A percentile compares a stretch with the other conserved stretches of the same genome.
These are phyloP conservation scores for Stagonosporopsis rhizophila DNA, from an alignment of 2,329 filamentous ascomycete species.

Conservation along the genomic window DNA sequence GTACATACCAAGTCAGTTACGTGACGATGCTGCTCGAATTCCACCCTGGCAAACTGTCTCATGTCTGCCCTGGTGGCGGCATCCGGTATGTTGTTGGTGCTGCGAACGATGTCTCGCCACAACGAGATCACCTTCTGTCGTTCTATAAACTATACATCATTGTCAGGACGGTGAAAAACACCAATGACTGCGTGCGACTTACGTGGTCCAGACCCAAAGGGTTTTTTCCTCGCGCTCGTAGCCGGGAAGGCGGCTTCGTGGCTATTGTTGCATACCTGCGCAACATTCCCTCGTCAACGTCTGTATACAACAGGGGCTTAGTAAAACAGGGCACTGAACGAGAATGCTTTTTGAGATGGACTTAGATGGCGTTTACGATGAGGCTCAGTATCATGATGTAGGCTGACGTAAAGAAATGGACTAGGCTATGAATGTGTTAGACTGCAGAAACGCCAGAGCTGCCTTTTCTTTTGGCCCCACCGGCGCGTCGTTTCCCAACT, in stretches of 20 bases:
- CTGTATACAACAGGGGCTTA: background rate
- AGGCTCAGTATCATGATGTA: conserved; percentile 21
- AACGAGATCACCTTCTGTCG: conserved; percentile 55
- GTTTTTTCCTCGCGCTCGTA: conserved; percentile 41
- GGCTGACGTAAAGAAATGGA: conserved; percentile 29
- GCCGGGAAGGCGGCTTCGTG: conserved; percentile 36
- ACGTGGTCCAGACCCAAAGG: conserved; percentile 46
- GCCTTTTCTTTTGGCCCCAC: conserved; percentile 15
- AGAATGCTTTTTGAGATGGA: conserved; percentile 6
- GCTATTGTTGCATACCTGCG: conserved; percentile 45
- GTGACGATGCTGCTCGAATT: conserved; percentile 57
- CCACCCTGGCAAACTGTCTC: conserved; percentile 56
- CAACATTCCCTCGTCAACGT: conserved; percentile 31
- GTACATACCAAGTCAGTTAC: conserved; percentile 56
- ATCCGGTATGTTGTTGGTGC: conserved; percentile 46
- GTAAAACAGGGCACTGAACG: background rate
- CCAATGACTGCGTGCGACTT: background rate
- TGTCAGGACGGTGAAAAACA: background rate
- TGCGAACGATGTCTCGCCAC: conserved; percentile 57
- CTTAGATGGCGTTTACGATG: conserved; percentile 10
- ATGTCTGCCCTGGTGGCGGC: conserved; percentile 50
- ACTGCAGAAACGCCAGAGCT: conserved; percentile 2
- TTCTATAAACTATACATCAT: conserved; percentile 55
- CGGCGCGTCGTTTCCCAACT: conserved; percentile 14
- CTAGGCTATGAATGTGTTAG: conserved; percentile 21